phyloP scores from a whole-genome alignment of 129 eudicot species.

The Flaveria bidentis region DNA sequence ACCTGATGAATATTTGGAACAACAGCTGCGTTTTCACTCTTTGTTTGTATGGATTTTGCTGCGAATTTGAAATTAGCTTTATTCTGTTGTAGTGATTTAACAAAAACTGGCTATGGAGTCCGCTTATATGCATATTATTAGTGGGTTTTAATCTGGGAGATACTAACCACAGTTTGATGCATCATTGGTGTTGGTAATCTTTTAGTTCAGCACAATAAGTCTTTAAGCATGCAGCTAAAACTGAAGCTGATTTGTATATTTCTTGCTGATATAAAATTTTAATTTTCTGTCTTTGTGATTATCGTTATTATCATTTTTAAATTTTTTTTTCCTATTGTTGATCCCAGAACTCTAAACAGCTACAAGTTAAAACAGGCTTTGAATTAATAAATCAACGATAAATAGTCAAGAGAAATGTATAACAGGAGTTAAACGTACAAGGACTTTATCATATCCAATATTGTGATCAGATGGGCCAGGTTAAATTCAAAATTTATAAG shows the following conservation, averaged over 20 bases:
- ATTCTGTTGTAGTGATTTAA: not conserved
- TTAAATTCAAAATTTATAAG: not conserved
- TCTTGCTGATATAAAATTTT: not conserved
- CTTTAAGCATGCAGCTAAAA: slow-evolving; percentile 8
- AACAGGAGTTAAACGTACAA: not conserved
- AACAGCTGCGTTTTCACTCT: not conserved
- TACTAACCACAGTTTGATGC: slow-evolving; percentile 1
- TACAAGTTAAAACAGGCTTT: not conserved
- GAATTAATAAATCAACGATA: not conserved
- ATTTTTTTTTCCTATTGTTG: not conserved
- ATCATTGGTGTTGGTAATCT: not conserved
- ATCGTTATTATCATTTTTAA: not conserved
- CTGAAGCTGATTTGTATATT: slow-evolving; percentile 7
- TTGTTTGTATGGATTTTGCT: not conserved
- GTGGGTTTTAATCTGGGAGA: not conserved
- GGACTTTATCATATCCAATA: not conserved
- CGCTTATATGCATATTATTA: not conserved
- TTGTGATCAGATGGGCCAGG: not conserved
- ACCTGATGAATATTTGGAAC: not conserved
- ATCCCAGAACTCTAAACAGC: not conserved
- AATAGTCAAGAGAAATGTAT: too few species aligned
- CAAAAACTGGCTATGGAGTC: not conserved
- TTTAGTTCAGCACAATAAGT: slow-evolving; percentile 9
- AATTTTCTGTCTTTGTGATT: too few species aligned
- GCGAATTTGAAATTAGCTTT: not conserved